A percentile compares a stretch with the other conserved stretches of the same genome.
These are phyloP conservation scores for Podaxis sp. DNA, from an alignment of 768 basidiomycete genomes.

Conservation along the genomic window DNA sequence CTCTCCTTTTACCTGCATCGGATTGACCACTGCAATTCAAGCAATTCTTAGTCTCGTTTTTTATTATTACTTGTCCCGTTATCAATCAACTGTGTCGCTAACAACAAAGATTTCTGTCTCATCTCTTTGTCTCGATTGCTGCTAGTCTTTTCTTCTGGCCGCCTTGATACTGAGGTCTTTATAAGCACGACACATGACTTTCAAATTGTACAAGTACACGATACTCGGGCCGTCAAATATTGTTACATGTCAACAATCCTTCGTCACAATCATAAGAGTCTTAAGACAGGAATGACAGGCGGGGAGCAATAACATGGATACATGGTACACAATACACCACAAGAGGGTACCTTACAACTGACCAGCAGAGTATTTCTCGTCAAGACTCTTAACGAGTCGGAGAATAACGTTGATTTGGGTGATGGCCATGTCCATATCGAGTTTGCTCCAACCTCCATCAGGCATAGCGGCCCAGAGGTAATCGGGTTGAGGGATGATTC, in stretches of 20 bases:
- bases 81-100: conserved; percentile 4
- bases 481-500: conserved; percentile 32
- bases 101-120: background rate
- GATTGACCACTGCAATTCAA: conserved; percentile 7
- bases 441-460: conserved; percentile 31
- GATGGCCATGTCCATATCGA: conserved; percentile 25
- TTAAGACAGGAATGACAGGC: background rate
- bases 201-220: background rate
- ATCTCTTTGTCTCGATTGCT: background rate
- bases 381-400: conserved; percentile 23
- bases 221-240: too few species aligned
- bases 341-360: conserved; percentile 4
- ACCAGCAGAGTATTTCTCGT: conserved; percentile 22
- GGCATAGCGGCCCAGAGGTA: conserved; percentile 30
- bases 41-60: conserved; percentile 12
- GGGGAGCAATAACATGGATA: too few species aligned
- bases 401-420: conserved; percentile 31
- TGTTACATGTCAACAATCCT: too few species aligned
- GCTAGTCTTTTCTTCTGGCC: background rate
- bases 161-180: background rate
- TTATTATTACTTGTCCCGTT: background rate
- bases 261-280: background rate
- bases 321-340: too few species aligned
- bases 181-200: background rate
- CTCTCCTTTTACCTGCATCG: conserved; percentile 3